A percentile compares a stretch with the other conserved stretches of the same genome.
Conservation (phyloP, 2,329 filamentous ascomycete species). For the Zymoseptoria passerinii region DNA sequence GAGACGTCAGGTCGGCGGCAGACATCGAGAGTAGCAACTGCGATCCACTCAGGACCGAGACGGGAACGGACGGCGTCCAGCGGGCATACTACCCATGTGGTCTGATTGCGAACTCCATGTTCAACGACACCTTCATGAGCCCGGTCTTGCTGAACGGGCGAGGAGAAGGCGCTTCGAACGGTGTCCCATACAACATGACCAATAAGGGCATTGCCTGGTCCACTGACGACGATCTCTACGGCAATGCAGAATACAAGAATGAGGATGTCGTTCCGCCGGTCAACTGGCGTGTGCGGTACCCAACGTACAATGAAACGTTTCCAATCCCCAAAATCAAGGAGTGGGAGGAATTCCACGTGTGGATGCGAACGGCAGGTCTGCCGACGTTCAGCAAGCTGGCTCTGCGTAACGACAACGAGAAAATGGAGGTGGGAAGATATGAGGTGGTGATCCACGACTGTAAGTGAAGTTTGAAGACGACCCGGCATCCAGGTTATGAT, state of each 20-base stretch:
- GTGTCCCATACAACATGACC: slow-evolving; percentile 63
- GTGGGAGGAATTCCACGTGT: slow-evolving; percentile 86
- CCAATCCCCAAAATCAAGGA: slow-evolving; percentile 64
- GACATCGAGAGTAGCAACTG: slow-evolving; percentile 64
- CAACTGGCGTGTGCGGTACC: slow-evolving; percentile 70
- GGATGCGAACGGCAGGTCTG: slow-evolving; percentile 95
- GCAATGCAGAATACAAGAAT: slow-evolving; percentile 56
- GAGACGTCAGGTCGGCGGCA: slow-evolving; percentile 38
- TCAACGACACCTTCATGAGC: slow-evolving; percentile 80
- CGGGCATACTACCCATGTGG: slow-evolving; percentile 90
- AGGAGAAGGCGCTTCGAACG: slow-evolving; percentile 27
- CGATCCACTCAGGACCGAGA: slow-evolving; percentile 51
- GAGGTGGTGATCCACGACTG: slow-evolving; percentile 67
- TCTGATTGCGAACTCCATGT: slow-evolving; percentile 89
- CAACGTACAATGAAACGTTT: slow-evolving; percentile 58
- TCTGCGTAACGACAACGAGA: slow-evolving; percentile 64
- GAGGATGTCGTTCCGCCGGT: slow-evolving; percentile 69
- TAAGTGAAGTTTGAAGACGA: slow-evolving; percentile 43
- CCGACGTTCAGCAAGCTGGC: slow-evolving; percentile 93
- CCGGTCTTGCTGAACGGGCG: slow-evolving; percentile 53
- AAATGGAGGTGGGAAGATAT: slow-evolving; percentile 66
- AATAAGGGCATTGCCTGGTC: slow-evolving; percentile 75
- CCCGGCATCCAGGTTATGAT: slow-evolving; percentile 3
- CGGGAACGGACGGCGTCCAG: slow-evolving; percentile 28
- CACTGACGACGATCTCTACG: slow-evolving; percentile 72